Percentiles rank a stretch among this genome's conserved stretches.
These are phyloP conservation scores for Cercospora sp. DNA, from an alignment of 2,329 filamentous ascomycete genomes.

Conservation along the genomic window DNA sequence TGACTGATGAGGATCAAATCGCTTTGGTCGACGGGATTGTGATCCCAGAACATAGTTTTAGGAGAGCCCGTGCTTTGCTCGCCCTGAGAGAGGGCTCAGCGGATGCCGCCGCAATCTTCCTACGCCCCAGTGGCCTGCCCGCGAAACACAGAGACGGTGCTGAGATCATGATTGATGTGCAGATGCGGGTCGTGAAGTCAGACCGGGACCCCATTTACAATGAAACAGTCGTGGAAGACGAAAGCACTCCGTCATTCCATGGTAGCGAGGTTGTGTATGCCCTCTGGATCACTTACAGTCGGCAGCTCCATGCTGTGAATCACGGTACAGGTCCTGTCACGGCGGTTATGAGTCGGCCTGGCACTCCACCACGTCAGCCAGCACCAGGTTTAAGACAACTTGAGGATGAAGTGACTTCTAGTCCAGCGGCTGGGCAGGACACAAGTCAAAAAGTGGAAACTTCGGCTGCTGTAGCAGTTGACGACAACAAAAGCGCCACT, in stretches of 20 bases:
- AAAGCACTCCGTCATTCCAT: slow-evolving; percentile 53
- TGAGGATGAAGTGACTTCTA: slow-evolving; percentile 15
- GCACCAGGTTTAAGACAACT: slow-evolving; percentile 23
- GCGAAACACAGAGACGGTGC: slow-evolving; percentile 88
- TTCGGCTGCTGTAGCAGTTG: background rate
- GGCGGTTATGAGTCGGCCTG: slow-evolving; percentile 62
- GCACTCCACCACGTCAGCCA: slow-evolving; percentile 75
- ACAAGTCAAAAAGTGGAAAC: background rate
- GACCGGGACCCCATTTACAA: slow-evolving; percentile 64
- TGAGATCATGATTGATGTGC: slow-evolving; percentile 89
- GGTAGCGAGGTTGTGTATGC: slow-evolving; percentile 85
- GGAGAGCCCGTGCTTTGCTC: slow-evolving; percentile 80
- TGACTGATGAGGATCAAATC: slow-evolving; percentile 85
- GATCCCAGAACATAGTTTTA: slow-evolving; percentile 92
- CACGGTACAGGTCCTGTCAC: slow-evolving; percentile 63
- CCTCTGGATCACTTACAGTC: slow-evolving; percentile 94
- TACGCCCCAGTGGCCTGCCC: slow-evolving; percentile 79
- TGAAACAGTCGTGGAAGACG: slow-evolving; percentile 66
- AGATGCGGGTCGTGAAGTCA: slow-evolving; percentile 94
- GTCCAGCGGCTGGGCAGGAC: background rate
- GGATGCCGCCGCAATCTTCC: slow-evolving; percentile 73
- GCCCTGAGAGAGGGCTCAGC: slow-evolving; percentile 79
- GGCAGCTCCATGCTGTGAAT: slow-evolving; percentile 79
- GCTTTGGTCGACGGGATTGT: slow-evolving; percentile 90
- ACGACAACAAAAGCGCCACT: slow-evolving; percentile 12